Base-by-base conservation (phyloP, 805 yeast genomes). In the Teunomyces aglyptinius region DNA sequence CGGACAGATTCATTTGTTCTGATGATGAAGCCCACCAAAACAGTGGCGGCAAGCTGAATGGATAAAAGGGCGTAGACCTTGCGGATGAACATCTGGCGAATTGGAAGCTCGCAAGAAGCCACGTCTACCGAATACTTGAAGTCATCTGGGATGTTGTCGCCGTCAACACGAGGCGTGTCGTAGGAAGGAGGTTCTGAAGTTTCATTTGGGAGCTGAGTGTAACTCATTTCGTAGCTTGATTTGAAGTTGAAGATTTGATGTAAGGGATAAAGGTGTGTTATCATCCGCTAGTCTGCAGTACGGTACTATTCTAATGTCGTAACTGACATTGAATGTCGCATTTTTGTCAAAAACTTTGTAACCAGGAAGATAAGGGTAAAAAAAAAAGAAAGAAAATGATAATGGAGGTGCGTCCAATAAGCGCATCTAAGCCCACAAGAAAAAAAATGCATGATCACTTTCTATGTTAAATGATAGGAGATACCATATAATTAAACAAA, bases 91-190 rank as follows among this genome's bases (percentile, higher is more conserved):
- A 82, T 76, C 53, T 85, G 86, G 55, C 96, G 80, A 33, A 89
- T 74, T 12, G 85, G 81, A 43, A 87, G 68, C 48, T 85, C 87
- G 65, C 96, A 88, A 27, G 86, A 82, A 3, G 89, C 80, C 19
- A 89, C 95, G 44, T 79, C 77, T 5, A 86, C 85, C 29, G 86
- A 80, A 64, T 84, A 88, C 63, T 89, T 89, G 79, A 89, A 89
- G 65, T 88, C 96, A 55, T 89, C 86, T 3, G 85, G 84, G 40
- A 78, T 58, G 51, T 67, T 64, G 49, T 67, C 72, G 7, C 64
- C 73, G 6, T 51, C 65, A 8, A 45, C 43, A 45, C 72, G 54
- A 13, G 67, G 63, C 3, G 49, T 43, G 27, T 44, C 52, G 46
- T 60, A 60, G 5, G 52, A 44, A n/a, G 65, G 65, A 12, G 66